A percentile compares a stretch with the other conserved stretches of the same genome.
These are phyloP conservation scores for Cryptococcus sp. DNA, from an alignment of 1,284 basidiomycete genomes.

Conservation along the genomic window DNA sequence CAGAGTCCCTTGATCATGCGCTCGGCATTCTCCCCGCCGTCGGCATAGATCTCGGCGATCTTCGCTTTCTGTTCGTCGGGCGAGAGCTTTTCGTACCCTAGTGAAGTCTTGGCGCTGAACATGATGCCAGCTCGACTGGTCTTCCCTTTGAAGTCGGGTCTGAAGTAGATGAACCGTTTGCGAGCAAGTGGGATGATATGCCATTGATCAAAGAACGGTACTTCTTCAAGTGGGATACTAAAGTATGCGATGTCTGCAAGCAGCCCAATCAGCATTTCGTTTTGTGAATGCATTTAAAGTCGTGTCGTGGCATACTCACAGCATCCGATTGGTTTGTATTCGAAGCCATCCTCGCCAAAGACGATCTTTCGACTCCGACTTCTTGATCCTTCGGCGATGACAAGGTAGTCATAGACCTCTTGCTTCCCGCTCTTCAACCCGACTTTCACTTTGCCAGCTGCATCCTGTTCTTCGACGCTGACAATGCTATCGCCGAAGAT, in stretches of 20 bases:
- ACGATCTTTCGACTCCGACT: conserved; percentile 5
- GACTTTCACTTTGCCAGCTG: conserved; percentile 2
- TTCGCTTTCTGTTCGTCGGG: conserved; percentile 2
- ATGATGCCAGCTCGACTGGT: neutral
- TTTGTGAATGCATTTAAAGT: neutral
- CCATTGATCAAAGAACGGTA: conserved; percentile 7
- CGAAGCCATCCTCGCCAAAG: neutral
- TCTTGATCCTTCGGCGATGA: conserved; percentile 7
- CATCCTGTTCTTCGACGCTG: neutral
- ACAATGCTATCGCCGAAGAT: conserved; percentile 25
- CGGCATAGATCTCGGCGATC: conserved; percentile 2
- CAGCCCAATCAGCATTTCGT: neutral
- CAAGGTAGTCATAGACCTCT: conserved; percentile 2
- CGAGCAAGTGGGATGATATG: conserved; percentile 1
- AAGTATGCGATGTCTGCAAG: conserved; percentile 11
- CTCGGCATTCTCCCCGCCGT: conserved; percentile 8
- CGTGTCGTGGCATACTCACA: conserved; percentile 1
- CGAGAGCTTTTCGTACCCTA: conserved; percentile 5
- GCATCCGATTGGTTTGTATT: conserved; percentile 7
- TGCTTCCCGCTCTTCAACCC: conserved; percentile 8
- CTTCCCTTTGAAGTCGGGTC: conserved; percentile 2
- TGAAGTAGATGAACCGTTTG: neutral
- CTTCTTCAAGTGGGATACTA: conserved; percentile 3
- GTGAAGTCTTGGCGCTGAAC: neutral
- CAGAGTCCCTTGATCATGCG: conserved; percentile 17